A percentile compares a stretch with the other conserved stretches of the same genome.
Evolutionary conservation across 768 basidiomycete genomes (phyloP).

Genomic region (Inosperma sp.): DNA sequence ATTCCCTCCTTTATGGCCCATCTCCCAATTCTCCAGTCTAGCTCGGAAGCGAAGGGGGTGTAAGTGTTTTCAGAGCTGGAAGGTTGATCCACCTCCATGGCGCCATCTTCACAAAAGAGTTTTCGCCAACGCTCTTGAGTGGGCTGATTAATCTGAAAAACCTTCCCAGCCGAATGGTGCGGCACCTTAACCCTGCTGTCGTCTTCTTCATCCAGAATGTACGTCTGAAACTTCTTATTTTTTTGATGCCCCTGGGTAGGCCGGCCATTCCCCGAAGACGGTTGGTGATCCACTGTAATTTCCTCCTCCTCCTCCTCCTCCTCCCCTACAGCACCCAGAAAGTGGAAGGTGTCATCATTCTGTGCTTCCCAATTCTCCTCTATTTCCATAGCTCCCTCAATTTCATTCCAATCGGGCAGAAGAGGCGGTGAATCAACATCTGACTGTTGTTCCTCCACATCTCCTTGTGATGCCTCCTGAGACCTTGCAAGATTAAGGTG

Average conservation of each 20-base stretch:
- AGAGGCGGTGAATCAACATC: not conserved
- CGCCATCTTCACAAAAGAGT: not conserved
- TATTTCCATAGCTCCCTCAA: not conserved
- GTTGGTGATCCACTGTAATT: conserved; percentile 9
- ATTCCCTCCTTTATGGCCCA: conserved; percentile 21
- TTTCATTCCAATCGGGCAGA: not conserved
- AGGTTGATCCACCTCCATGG: not conserved
- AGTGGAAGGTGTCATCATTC: not conserved
- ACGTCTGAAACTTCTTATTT: too few relatives aligned
- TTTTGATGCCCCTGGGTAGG: conserved; percentile 5
- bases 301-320: not conserved
- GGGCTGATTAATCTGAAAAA: too few relatives aligned
- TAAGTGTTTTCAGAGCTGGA: too few relatives aligned
- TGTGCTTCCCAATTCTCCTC: not conserved
- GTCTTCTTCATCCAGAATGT: conserved; percentile 7
- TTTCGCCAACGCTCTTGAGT: not conserved
- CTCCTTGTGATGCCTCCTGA: too few relatives aligned
- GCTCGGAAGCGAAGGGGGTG: conserved; percentile 17
- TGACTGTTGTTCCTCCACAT: too few relatives aligned
- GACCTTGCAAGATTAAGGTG: too few relatives aligned
- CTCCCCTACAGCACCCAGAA: not conserved
- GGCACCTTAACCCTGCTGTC: not conserved
- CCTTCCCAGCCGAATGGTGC: too few relatives aligned
- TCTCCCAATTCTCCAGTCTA: conserved; percentile 19
- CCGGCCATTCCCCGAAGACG: conserved; percentile 9